These are phyloP conservation scores for Linnemannia elongata DNA, from an alignment of 192 early-diverging fungal species.

Conservation along the genomic window DNA sequence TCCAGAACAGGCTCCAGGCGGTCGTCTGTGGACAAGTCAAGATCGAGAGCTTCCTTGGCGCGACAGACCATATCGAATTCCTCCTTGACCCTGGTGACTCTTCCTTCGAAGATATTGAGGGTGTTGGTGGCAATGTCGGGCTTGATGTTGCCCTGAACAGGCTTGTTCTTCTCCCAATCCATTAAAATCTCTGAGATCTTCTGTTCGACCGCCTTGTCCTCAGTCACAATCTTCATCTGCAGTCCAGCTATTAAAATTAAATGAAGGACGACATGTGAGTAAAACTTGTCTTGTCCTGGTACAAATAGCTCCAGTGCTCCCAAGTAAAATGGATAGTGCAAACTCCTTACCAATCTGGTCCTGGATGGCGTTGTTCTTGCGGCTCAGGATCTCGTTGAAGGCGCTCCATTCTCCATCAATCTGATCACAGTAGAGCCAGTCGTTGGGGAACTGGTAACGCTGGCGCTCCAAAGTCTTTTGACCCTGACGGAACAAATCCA, in stretches of 20 bases:
- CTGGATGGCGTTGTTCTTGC: constrained; percentile 93
- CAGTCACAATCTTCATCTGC: constrained; percentile 94
- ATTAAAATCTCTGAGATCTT: constrained; percentile 84
- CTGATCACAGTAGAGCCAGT: constrained; percentile 97
- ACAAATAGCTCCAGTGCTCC: too few relatives aligned
- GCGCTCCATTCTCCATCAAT: constrained; percentile 98
- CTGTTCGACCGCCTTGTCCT: constrained; percentile 89
- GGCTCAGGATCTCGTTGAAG: constrained; percentile 92
- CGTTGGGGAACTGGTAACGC: constrained; percentile 92
- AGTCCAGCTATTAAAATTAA: constrained; percentile 71
- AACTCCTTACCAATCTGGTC: constrained; percentile 87
- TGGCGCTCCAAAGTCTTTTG: constrained; percentile 95
- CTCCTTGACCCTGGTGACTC: constrained; percentile 84
- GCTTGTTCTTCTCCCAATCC: constrained; percentile 97
- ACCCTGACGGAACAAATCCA: constrained; percentile 90
- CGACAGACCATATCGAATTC: constrained; percentile 89
- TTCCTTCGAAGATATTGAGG: constrained; percentile 87
- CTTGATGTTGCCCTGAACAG: constrained; percentile 92
- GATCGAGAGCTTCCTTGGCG: constrained; percentile 94
- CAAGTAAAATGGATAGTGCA: neutral
- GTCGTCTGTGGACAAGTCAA: constrained; percentile 79
- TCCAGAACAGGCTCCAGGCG: constrained; percentile 88
- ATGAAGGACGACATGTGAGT: neutral
- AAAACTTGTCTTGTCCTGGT: neutral
- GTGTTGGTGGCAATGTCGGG: constrained; percentile 88